A percentile compares a stretch with the other conserved stretches of the same genome.
Conservation (phyloP, 208 protist genomes). For the Wallacemonas collosoma region DNA sequence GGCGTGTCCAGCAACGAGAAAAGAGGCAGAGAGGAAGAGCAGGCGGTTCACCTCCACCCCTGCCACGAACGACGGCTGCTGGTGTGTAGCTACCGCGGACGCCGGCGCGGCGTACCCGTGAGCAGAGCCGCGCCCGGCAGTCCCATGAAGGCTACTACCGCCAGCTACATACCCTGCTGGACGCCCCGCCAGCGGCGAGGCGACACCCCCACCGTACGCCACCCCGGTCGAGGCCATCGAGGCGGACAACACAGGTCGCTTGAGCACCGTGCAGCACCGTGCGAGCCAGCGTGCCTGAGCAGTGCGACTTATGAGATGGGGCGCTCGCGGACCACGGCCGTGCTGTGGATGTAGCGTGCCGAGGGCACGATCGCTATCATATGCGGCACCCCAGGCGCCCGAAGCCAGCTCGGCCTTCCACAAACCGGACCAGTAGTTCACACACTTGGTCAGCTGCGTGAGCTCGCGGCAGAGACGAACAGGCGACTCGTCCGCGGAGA, state of each 20-base stretch:
- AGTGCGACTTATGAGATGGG: not conserved
- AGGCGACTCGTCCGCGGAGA: conserved; percentile 24
- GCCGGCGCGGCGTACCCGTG: too few species aligned
- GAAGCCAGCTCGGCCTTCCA: not conserved
- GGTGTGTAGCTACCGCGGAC: not conserved
- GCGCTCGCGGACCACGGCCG: not conserved
- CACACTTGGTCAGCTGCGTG: conserved; percentile 37
- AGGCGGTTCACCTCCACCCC: conserved; percentile 37
- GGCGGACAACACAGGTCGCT: conserved; percentile 5
- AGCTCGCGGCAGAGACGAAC: conserved; percentile 38
- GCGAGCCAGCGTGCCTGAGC: conserved; percentile 2
- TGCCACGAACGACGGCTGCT: conserved; percentile 27
- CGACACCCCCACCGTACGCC: not conserved
- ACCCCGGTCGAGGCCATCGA: not conserved
- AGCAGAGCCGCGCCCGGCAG: too few species aligned
- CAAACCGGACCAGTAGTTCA: conserved; percentile 26
- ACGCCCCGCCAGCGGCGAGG: not conserved
- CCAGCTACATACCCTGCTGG: not conserved
- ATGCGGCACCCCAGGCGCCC: not conserved
- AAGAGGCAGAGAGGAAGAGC: conserved; percentile 33
- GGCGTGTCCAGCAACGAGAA: conserved; percentile 24
- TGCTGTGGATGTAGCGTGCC: not conserved
- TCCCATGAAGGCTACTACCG: not conserved
- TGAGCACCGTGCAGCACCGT: not conserved
- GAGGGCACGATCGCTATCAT: not conserved